These are phyloP conservation scores for Termitomyces sp. DNA, from an alignment of 768 basidiomycete genomes.

Conservation along the genomic window DNA sequence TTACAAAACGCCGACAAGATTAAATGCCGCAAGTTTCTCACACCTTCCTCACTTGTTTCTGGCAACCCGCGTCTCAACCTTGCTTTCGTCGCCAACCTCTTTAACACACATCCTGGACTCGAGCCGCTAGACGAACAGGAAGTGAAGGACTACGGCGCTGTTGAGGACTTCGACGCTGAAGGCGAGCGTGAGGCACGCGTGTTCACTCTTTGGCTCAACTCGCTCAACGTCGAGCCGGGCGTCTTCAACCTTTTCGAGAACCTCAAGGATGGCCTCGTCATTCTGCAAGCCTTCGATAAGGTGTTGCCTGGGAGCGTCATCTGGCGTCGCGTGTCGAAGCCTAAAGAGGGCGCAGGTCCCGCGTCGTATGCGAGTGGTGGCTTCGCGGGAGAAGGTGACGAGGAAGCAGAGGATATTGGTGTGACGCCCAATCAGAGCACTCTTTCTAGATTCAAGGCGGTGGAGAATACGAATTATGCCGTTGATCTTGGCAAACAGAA, in stretches of 20 bases:
- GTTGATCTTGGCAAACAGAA: slow-evolving; percentile 92
- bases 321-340: slow-evolving; percentile 96
- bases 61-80: slow-evolving; percentile 98
- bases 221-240: slow-evolving; percentile 91
- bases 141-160: slow-evolving; percentile 80
- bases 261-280: slow-evolving; percentile 84
- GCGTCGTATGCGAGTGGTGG: slow-evolving; percentile 35
- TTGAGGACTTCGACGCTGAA: slow-evolving; percentile 99
- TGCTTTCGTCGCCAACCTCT: slow-evolving; percentile 96
- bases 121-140: slow-evolving; percentile 94
- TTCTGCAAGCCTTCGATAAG: slow-evolving; percentile 97
- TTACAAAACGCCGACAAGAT: slow-evolving; percentile 92
- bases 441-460: slow-evolving; percentile 93
- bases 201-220: slow-evolving; percentile 98
- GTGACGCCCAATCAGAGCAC: slow-evolving; percentile 81
- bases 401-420: slow-evolving; percentile 75
- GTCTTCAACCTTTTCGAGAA: slow-evolving; percentile 98
- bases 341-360: slow-evolving; percentile 59
- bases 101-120: slow-evolving; percentile 96
- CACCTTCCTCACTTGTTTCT: slow-evolving; percentile 83
- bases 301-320: slow-evolving; percentile 88
- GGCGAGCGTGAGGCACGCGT: slow-evolving; percentile 98
- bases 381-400: slow-evolving; percentile 47
- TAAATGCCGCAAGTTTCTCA: slow-evolving; percentile 94
- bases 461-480: slow-evolving; percentile 97